phyloP scores from a whole-genome alignment of 225 moss, liverwort and hornwort species.

The Bryoerythrophyllum caledonicum region DNA sequence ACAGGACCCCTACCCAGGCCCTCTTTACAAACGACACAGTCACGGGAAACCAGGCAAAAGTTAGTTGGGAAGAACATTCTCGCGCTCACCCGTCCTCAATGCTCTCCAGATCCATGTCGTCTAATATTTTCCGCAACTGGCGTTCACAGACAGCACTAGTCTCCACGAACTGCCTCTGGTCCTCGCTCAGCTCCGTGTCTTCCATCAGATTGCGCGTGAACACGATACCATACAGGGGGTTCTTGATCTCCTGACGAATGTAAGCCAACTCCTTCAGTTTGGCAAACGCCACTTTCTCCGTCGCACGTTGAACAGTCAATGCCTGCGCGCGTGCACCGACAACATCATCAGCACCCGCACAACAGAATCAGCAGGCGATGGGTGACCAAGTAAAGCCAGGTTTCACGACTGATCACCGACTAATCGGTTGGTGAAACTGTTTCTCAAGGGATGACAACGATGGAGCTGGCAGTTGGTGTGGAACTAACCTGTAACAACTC shows the following conservation, averaged over 20 bases:
- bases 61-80: not conserved
- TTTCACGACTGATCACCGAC: not conserved
- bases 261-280: conserved; percentile 61
- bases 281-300: conserved; percentile 63
- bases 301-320: conserved; percentile 59
- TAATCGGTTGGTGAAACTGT: not conserved
- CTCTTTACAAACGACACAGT: not conserved
- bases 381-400: not conserved
- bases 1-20: not conserved
- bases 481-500: conserved; percentile 54
- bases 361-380: not conserved
- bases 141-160: conserved; percentile 63
- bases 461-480: not conserved
- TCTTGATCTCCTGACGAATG: conserved; percentile 66
- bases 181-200: conserved; percentile 57
- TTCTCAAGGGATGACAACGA: not conserved
- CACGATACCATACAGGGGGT: conserved; percentile 59
- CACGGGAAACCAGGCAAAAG: not conserved
- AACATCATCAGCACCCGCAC: not conserved
- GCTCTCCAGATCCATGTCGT: conserved; percentile 65
- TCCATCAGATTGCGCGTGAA: conserved; percentile 62
- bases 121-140: conserved; percentile 61
- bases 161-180: conserved; percentile 60
- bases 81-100: conserved; percentile 55
- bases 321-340: conserved; percentile 33